A percentile compares a stretch with the other conserved stretches of the same genome.
Evolutionary conservation across 129 eudicot species (phyloP).

Genomic region (Chrysanthemum seticuspe): DNA sequence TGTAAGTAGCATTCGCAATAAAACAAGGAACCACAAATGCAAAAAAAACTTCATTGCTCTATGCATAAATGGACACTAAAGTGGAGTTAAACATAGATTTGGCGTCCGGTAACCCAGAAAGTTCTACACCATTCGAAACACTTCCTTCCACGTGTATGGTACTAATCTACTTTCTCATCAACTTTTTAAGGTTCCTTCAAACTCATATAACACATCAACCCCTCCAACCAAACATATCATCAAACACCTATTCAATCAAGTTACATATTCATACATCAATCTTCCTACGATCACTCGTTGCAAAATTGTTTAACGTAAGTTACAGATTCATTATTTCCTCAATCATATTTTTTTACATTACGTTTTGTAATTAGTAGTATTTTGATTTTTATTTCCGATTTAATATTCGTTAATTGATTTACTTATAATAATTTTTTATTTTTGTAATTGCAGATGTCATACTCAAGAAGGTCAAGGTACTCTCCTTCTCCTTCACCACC

Average conservation of each 20-base stretch:
- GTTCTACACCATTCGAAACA: slow-evolving; percentile 20
- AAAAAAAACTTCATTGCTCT: too few species aligned
- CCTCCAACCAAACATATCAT: background rate
- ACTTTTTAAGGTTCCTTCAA: slow-evolving; percentile 9
- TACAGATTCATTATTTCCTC: background rate
- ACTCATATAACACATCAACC: background rate
- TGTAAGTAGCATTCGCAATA: too few species aligned
- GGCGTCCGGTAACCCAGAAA: slow-evolving; percentile 45
- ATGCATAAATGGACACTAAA: background rate
- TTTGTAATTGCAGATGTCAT: slow-evolving; percentile 58
- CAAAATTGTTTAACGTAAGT: slow-evolving; percentile 20
- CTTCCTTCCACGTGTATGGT: slow-evolving; percentile 25
- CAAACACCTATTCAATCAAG: background rate
- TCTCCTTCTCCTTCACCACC: slow-evolving; percentile 82
- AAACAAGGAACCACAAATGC: too few species aligned
- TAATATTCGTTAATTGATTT: too few species aligned
- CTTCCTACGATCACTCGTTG: background rate
- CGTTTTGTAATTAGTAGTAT: background rate
- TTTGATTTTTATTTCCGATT: too few species aligned
- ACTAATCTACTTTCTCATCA: background rate
- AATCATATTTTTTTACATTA: background rate
- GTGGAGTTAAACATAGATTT: slow-evolving; percentile 18
- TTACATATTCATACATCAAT: background rate
- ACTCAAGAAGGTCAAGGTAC: slow-evolving; percentile 67
- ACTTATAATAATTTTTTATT: too few species aligned